Percentiles rank a stretch among this genome's conserved stretches.
These are phyloP conservation scores for Aureobasidium sp. DNA, from an alignment of 2,329 filamentous ascomycete genomes.

Conservation along the genomic window DNA sequence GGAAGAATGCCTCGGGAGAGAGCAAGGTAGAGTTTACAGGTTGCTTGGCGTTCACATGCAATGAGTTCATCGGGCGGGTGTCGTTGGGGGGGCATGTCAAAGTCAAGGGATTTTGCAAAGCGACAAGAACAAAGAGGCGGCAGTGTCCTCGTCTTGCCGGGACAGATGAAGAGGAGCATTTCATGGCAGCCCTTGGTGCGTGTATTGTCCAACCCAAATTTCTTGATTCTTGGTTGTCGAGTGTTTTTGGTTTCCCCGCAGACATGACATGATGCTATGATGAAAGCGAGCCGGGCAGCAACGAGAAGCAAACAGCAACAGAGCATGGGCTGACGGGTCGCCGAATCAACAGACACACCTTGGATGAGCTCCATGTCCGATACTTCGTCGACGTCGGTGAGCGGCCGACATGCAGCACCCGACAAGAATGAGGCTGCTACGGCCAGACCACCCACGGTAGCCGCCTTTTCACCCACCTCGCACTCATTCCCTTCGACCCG, in stretches of 20 bases:
- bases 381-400: slow-evolving; percentile 31
- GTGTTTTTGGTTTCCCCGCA: slow-evolving; percentile 2
- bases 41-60: slow-evolving; percentile 14
- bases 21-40: neutral
- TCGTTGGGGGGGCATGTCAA: slow-evolving; percentile 9
- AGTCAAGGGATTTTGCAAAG: neutral
- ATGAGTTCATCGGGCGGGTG: slow-evolving; percentile 4
- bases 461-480: slow-evolving; percentile 80
- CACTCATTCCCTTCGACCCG: slow-evolving; percentile 56
- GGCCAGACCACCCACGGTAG: slow-evolving; percentile 58
- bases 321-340: slow-evolving; percentile 18
- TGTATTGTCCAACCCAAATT: neutral
- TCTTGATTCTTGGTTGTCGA: neutral
- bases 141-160: neutral
- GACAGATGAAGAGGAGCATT: neutral
- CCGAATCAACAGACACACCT: slow-evolving; percentile 34
- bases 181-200: slow-evolving; percentile 13
- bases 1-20: neutral
- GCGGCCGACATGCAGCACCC: slow-evolving; percentile 32
- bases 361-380: slow-evolving; percentile 50
- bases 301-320: neutral
- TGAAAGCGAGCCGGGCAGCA: slow-evolving; percentile 6
- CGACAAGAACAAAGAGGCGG: neutral
- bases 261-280: slow-evolving; percentile 5
- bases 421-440: slow-evolving; percentile 25